phyloP scores from a whole-genome alignment of 2,329 filamentous ascomycete species.

The Achaetomium macrosporum region DNA sequence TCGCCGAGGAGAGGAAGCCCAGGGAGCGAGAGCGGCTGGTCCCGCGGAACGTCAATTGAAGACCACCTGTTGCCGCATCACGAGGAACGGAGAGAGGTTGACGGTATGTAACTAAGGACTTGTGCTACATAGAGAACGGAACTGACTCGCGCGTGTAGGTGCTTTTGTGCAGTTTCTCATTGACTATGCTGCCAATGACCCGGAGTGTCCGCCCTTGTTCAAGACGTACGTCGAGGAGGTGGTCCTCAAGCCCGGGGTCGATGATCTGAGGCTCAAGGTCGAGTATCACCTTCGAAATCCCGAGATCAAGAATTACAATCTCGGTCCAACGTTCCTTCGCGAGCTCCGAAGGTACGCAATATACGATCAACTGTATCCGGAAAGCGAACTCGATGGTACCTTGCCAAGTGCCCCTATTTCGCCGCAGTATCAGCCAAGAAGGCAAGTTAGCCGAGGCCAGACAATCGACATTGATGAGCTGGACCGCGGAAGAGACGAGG shows the following conservation, averaged over 20 bases:
- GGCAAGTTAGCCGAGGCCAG: not conserved
- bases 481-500: not conserved
- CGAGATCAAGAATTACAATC: conserved; percentile 1
- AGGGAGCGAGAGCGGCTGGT: not conserved
- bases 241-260: conserved; percentile 5
- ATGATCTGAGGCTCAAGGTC: not conserved
- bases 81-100: not conserved
- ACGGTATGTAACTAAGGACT: too few relatives aligned
- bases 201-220: conserved; percentile 14
- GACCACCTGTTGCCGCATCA: not conserved
- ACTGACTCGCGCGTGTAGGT: conserved; percentile 1
- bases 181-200: conserved; percentile 8
- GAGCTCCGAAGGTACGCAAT: conserved; percentile 5
- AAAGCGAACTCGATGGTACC: not conserved
- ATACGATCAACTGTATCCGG: conserved; percentile 7
- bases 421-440: not conserved
- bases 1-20: not conserved
- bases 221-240: conserved; percentile 10
- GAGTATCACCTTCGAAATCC: conserved; percentile 9
- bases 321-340: conserved; percentile 1
- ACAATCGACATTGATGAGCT: not conserved
- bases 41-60: not conserved
- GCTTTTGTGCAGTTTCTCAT: conserved; percentile 11
- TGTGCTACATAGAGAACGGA: not conserved
- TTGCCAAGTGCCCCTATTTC: not conserved